Evolutionary conservation across 495 filamentous ascomycete species (phyloP).

Genomic region (Penicillium paradoxum): DNA sequence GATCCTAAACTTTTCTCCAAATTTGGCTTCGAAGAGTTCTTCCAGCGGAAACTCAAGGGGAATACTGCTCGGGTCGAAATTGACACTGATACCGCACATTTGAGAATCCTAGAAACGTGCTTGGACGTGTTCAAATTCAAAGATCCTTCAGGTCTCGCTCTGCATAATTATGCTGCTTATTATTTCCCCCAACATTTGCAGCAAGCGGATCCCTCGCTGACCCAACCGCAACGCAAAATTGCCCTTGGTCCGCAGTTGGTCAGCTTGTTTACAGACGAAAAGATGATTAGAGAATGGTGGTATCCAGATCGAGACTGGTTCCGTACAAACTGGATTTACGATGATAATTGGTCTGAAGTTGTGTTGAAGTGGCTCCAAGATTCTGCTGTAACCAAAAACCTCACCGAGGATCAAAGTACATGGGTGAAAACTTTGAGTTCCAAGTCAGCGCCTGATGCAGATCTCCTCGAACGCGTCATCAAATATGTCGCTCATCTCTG

Average conservation of each 20-base stretch:
- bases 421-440: conserved; percentile 20
- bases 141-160: background rate
- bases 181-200: conserved; percentile 8
- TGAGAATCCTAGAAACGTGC: conserved; percentile 4
- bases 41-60: conserved; percentile 15
- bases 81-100: conserved; percentile 6
- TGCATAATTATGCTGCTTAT: background rate
- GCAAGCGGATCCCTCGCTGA: conserved; percentile 9
- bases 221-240: conserved; percentile 6
- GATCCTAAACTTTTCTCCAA: conserved; percentile 14
- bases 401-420: conserved; percentile 5
- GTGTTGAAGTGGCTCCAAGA: conserved; percentile 18
- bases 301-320: background rate
- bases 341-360: conserved; percentile 3
- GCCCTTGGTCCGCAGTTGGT: conserved; percentile 14
- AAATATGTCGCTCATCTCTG: conserved; percentile 8
- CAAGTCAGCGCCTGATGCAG: conserved; percentile 19
- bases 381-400: conserved; percentile 17
- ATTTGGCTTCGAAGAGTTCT: conserved; percentile 20
- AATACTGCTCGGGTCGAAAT: conserved; percentile 9
- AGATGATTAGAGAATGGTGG: conserved; percentile 14
- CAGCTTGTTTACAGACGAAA: conserved; percentile 6
- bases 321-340: conserved; percentile 7
- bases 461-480: conserved; percentile 17
- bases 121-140: background rate